Evolutionary conservation across 257 asterid genomes (phyloP).

Genomic region (Fraxinus anomala): DNA sequence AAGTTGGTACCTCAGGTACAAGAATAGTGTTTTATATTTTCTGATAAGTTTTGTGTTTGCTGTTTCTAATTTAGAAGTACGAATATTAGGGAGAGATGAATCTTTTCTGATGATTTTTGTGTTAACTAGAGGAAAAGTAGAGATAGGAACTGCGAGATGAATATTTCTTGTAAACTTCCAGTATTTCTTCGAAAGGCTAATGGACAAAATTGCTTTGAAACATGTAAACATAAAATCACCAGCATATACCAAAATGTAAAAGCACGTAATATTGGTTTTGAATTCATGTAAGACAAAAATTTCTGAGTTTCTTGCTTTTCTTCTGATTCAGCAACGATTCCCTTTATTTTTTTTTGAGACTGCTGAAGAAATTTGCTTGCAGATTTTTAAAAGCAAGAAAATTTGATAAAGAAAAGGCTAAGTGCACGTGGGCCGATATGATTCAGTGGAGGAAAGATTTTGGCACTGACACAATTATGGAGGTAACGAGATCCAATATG

Average conservation of each 20-base stretch:
- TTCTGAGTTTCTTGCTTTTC: constrained; percentile 10
- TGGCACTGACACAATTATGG: constrained; percentile 51
- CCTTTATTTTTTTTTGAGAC: constrained; percentile 13
- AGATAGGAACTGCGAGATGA: neutral
- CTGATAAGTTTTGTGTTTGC: neutral
- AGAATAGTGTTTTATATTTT: constrained; percentile 15
- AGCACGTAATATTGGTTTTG: neutral
- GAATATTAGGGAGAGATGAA: neutral
- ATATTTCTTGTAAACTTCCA: constrained; percentile 1
- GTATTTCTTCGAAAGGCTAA: neutral
- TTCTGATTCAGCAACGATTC: constrained; percentile 24
- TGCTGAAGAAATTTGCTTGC: constrained; percentile 22
- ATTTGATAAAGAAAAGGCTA: constrained; percentile 81
- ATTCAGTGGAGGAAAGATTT: constrained; percentile 66
- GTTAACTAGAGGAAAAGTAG: neutral
- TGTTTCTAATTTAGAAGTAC: neutral
- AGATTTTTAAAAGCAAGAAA: constrained; percentile 95
- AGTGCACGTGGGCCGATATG: constrained; percentile 99
- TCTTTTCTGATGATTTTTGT: neutral
- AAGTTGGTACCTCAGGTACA: neutral
- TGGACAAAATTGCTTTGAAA: neutral
- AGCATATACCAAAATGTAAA: neutral
- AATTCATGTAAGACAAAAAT: neutral
- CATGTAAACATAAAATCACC: neutral
- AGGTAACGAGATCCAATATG: constrained; percentile 42